Evolutionary conservation across 23 red algal species (phyloP).

Genomic region (Agarophyton chilense): DNA sequence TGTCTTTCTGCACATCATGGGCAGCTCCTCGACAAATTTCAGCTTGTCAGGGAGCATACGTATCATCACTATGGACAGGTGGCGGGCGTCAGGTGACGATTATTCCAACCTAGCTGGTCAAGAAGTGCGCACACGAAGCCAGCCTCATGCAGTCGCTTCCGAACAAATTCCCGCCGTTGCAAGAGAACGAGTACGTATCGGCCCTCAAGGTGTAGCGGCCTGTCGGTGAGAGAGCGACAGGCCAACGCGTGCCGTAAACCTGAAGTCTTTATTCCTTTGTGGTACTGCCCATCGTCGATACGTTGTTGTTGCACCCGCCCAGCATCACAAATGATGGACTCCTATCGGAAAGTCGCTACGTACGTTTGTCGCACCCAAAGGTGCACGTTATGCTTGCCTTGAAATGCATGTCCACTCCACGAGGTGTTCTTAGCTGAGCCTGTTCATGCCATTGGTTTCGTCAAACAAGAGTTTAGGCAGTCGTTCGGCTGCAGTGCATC

Average conservation of each 20-base stretch:
- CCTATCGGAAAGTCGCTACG: not conserved
- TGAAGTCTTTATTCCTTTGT: not conserved
- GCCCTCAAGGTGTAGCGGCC: too few relatives aligned
- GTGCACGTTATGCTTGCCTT: not conserved
- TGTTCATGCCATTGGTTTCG: not conserved
- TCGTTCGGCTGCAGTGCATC: not conserved
- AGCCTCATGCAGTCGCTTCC: too few relatives aligned
- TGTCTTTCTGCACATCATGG: too few relatives aligned
- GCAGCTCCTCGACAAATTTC: too few relatives aligned
- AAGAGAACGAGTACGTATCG: too few relatives aligned
- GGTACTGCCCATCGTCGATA: not conserved
- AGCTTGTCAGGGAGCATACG: too few relatives aligned
- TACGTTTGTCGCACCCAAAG: not conserved
- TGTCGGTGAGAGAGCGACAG: too few relatives aligned
- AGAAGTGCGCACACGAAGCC: too few relatives aligned
- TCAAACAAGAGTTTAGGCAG: not conserved
- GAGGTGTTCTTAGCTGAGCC: not conserved
- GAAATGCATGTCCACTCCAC: not conserved
- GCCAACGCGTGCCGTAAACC: not conserved
- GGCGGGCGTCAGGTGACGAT: too few relatives aligned
- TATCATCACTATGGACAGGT: too few relatives aligned
- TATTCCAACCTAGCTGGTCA: too few relatives aligned
- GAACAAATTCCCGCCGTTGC: too few relatives aligned
- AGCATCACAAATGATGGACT: not conserved
- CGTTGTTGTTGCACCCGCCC: not conserved